Base-by-base conservation (phyloP, 257 asterid species). In the Lycium barbarum region DNA sequence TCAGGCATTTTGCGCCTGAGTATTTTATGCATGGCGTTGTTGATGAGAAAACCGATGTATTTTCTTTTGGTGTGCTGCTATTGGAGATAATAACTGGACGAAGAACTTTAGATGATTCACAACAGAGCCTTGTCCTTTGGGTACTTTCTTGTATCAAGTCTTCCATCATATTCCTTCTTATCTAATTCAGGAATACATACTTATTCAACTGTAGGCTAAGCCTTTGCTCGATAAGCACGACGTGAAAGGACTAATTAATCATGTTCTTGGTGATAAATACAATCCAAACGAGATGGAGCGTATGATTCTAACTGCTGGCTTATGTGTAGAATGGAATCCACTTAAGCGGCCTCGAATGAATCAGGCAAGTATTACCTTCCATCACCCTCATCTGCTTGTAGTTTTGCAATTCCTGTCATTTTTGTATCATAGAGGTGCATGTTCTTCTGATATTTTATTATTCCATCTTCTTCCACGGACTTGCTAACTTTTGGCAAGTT, bases 1-100 rank as follows among this genome's bases (percentile, higher is more conserved):
- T 82, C 86, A 93, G 97, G 84, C 92, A 93, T 84, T 91, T 93
- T 83, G 97, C 97, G 83, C 97, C 97, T 0, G 97, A 93, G 81
- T 92, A 93, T 87, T 93, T 92, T 84, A 91, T 92, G 95, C 89
- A 92, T 59, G 97, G 97, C 33, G 86, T 91, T 6, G 93, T 93
- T 12, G 95, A 93, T 83, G 97, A 93, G 90, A 93, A 91, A 88
- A 93, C 94, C 5, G 97, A 93, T n/a, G 92, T 93, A 20, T 92
- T 87, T 87, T 86, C 97, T 36, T 93, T 93, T 3, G 96, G 97
- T 6, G 97, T 93, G 35, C 89, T 93, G 38, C 94, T 93, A 54
- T 83, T 93, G 86, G 97, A 93, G 90, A 53, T 93, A 73, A 88
- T 90, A 68, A 92, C 95, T 9, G 94, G 97, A 38, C 89, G 94